Conservation (phyloP, 2,329 filamentous ascomycete species). For the Neonectria coccinea region DNA sequence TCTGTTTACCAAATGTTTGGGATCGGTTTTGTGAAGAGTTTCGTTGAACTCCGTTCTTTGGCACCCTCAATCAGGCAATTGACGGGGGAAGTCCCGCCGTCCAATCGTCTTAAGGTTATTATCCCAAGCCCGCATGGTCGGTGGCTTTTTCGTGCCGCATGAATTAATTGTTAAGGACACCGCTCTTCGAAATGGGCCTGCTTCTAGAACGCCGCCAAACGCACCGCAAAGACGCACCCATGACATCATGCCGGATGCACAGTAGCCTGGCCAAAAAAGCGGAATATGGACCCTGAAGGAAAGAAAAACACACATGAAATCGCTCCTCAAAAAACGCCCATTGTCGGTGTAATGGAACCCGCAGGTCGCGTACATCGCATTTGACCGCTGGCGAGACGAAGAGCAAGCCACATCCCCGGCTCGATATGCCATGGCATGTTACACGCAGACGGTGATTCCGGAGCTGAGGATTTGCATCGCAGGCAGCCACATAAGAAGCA, state of each 20-base stretch:
- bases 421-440: constrained; percentile 28
- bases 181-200: constrained; percentile 28
- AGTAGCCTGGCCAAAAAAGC: constrained; percentile 12
- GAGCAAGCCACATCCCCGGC: constrained; percentile 9
- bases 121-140: constrained; percentile 4
- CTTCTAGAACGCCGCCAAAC: constrained; percentile 25
- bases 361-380: not conserved
- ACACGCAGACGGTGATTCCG: constrained; percentile 37
- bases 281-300: constrained; percentile 6
- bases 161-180: constrained; percentile 44
- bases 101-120: constrained; percentile 23
- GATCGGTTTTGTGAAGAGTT: not conserved
- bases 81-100: not conserved
- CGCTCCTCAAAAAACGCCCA: constrained; percentile 1
- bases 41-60: too few species aligned
- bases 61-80: not conserved
- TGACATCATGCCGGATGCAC: constrained; percentile 28
- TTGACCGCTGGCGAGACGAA: constrained; percentile 1
- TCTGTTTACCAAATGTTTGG: not conserved
- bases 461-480: not conserved
- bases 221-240: constrained; percentile 19
- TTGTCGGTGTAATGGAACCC: constrained; percentile 14
- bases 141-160: constrained; percentile 6
- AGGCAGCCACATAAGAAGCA: constrained; percentile 18
- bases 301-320: not conserved